Conservation (phyloP, 1,284 basidiomycete genomes). For the Puccinia hordei region DNA sequence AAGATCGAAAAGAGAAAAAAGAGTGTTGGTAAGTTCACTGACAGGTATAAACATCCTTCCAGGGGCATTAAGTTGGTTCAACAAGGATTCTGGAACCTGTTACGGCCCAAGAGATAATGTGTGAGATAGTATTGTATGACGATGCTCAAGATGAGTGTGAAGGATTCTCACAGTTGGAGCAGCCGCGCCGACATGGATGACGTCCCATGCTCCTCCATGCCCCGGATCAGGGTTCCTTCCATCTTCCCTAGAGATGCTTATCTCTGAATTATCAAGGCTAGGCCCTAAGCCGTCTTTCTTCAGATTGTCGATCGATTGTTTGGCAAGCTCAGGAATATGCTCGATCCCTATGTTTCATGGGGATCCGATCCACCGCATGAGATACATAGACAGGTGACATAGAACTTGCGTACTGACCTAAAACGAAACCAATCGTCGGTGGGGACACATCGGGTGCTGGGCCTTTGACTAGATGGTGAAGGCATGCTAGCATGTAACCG, state of each 20-base stretch:
- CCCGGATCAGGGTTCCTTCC: slow-evolving; percentile 67
- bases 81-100: slow-evolving; percentile 69
- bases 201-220: slow-evolving; percentile 72
- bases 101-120: neutral
- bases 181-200: slow-evolving; percentile 93
- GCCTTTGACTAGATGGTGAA: slow-evolving; percentile 70
- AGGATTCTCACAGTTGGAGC: slow-evolving; percentile 64
- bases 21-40: slow-evolving; percentile 64
- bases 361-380: slow-evolving; percentile 53
- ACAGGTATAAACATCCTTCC: slow-evolving; percentile 95
- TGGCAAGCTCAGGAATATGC: slow-evolving; percentile 77
- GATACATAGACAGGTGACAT: no score
- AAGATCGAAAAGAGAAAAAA: neutral
- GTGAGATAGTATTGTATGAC: no score
- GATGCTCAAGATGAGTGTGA: neutral
- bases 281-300: slow-evolving; percentile 68
- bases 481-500: slow-evolving; percentile 67
- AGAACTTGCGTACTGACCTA: slow-evolving; percentile 54
- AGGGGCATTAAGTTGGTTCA: slow-evolving; percentile 77
- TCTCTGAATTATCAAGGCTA: slow-evolving; percentile 64
- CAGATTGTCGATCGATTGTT: slow-evolving; percentile 73
- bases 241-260: slow-evolving; percentile 74
- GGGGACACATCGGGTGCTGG: slow-evolving; percentile 46
- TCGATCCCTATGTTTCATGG: slow-evolving; percentile 76
- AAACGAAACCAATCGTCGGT: neutral